Evolutionary conservation across 78 protist species (phyloP), one percentile per base, ranked within the genome.

Genomic region (Mantamonas sphyraenae): DNA sequence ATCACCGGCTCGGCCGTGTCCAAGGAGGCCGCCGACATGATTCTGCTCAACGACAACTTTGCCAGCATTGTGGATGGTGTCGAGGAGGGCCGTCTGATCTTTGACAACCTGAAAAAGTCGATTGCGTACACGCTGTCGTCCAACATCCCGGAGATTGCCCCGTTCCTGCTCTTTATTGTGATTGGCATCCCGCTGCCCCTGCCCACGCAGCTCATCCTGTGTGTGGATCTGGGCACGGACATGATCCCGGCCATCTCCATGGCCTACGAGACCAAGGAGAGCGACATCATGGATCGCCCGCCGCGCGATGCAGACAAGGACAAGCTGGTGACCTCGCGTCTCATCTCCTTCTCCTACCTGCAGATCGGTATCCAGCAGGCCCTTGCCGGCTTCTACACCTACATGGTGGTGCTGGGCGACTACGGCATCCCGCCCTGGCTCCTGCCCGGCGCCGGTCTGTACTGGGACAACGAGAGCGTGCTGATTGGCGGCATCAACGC

Each of bases 21-120:
- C 55, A 90, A 86, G 76, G 95, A 88, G 68, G 96, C 99, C 4
- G 94, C 97, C 0, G 96, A 89, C 80, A 87, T 96, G 45, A 79
- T 95, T 69, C 79, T 93, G 71, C 55, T 90, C 56, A 91, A 97
- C 75, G 98, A 95, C 75, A 78, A 88, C 77, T 97, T 97, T 67
- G 84, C 95, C 0, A 74, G 95, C 17, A 92, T 97, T 50, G 96
- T 93, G 0, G 30, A 31, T 34, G 97, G 89, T 76, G 86, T 94
- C 17, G 73, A 86, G 71, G 93, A 90, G 72, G 97, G 99, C 24
- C 74, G 99, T 22, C 67, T 77, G 40, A 78, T 95, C 66, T 96
- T 89, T 57, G 97, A 90, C 70, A 96, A 96, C 67, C 61, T 97
- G 61, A 86, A 88, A 78, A 94, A 97, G 83, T 83, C 91, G 30